Percentiles rank a stretch among this genome's conserved stretches.
Conservation (phyloP, 2,329 filamentous ascomycete species). For the Neopestalotiopsis sp. region DNA sequence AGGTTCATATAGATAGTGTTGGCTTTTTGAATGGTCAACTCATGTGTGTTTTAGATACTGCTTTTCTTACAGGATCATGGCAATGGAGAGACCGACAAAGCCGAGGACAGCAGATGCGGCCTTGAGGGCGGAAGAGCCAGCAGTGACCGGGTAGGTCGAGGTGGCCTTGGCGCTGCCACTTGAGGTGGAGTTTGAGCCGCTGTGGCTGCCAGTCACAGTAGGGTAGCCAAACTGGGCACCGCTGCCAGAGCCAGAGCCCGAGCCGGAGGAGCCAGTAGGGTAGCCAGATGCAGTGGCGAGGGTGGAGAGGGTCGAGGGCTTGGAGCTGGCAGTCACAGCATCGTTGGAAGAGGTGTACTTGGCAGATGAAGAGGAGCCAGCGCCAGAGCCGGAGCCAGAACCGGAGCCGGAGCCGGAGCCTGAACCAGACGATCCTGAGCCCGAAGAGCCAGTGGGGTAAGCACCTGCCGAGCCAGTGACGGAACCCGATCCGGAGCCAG, state of each 20-base stretch:
- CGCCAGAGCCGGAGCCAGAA: conserved; percentile 6
- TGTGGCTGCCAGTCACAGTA: neutral
- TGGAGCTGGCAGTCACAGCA: neutral
- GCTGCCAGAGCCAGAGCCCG: neutral
- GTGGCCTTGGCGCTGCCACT: conserved; percentile 5
- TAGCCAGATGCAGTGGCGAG: conserved; percentile 7
- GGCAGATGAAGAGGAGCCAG: neutral
- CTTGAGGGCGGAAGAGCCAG: conserved; percentile 7
- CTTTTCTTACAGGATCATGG: neutral
- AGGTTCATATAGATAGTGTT: neutral
- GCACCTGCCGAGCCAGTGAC: neutral
- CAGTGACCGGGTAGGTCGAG: conserved; percentile 10
- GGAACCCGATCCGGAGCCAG: neutral
- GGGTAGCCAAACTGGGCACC: conserved; percentile 1
- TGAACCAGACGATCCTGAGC: neutral
- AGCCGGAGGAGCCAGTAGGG: neutral
- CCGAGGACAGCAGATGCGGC: neutral
- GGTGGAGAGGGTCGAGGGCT: conserved; percentile 1
- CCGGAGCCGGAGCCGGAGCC: conserved; percentile 7
- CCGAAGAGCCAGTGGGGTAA: neutral
- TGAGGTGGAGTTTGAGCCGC: neutral
- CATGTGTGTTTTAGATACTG: neutral
- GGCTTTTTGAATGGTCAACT: neutral
- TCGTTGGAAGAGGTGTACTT: conserved; percentile 2
- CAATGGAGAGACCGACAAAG: neutral